Base-by-base conservation (phyloP, 1,139 yeast genomes). In the Kodamaea suecica region DNA sequence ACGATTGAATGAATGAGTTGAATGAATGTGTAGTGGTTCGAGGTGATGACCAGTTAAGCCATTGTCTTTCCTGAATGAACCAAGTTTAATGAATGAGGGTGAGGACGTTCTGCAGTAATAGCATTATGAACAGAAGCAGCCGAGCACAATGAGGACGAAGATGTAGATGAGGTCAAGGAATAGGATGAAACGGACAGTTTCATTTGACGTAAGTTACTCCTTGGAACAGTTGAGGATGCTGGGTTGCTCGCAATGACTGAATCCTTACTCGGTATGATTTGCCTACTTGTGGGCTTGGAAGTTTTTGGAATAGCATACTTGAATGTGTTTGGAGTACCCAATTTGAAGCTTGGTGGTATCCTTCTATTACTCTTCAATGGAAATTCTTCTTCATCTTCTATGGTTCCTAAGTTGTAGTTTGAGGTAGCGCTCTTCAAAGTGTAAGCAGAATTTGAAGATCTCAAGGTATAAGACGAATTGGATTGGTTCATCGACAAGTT, bases 401-500 rank as follows among this genome's bases (percentile, higher is more conserved):
- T 40, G 25, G 36, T 45, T 37, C 36, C 20, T 27, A 35, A 31
- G 23, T 35, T 38, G 32, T 29, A 29, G 19, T 29, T 28, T 10
- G 38, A 31, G 14, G 30, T 24, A 19, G 27, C n/a, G 30, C 37
- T 37, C 23, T 30, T 38, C 30, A 38, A 33, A 5, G 40, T 34
- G 31, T 39, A 37, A 3, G 40, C 36, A 29, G 31, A 33, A 15
- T 29, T 33, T 23, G 37, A 28, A 17, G 37, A 30, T 17, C 29
- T 33, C 32, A 40, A 31, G 10, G 37, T 25, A 31, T 42, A 42
- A 27, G 48, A 44, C 12, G 59, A 53, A 28, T 45, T 44, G 13
- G 53, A 40, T 29, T 45, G 44, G 32, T 42, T 37, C 24, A 51
- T 36, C n/a, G 55, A 52, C 41, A 51, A 36, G 26, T 40, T 40